Conservation (phyloP, 75 land plant genomes). For the Pseudotsuga menziesii region DNA sequence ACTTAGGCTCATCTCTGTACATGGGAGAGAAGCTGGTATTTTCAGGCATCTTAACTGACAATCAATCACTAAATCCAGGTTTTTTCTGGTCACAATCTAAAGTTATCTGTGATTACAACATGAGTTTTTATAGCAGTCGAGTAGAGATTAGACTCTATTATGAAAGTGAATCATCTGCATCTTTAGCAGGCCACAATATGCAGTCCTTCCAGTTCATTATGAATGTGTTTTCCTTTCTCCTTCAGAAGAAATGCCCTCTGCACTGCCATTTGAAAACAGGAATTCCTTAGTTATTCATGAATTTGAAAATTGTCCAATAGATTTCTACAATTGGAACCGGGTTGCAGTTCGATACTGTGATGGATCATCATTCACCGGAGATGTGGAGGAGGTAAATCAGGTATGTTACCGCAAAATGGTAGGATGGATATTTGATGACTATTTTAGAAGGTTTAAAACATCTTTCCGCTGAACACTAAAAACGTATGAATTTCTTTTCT, state of each 20-base stretch:
- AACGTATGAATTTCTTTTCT: not conserved
- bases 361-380: conserved; percentile 73
- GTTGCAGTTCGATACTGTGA: conserved; percentile 80
- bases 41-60: conserved; percentile 36
- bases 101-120: not conserved
- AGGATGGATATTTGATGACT: not conserved
- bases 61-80: conserved; percentile 34
- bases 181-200: no score
- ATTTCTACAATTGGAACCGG: conserved; percentile 73
- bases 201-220: no score
- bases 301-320: conserved; percentile 18
- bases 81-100: conserved; percentile 12
- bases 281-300: conserved; percentile 16
- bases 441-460: not conserved
- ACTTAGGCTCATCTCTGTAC: conserved; percentile 22
- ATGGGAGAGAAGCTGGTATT: conserved; percentile 23
- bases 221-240: not conserved
- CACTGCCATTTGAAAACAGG: conserved; percentile 37
- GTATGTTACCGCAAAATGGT: conserved; percentile 9
- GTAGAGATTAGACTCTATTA: no score
- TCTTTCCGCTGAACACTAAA: not conserved
- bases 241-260: not conserved
- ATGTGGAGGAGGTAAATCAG: conserved; percentile 34
- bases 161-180: no score
- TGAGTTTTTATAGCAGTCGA: no score